Percentiles rank a stretch among this genome's conserved stretches.
Evolutionary conservation across 345 rosid species (phyloP).

Genomic region (Punica granatum): DNA sequence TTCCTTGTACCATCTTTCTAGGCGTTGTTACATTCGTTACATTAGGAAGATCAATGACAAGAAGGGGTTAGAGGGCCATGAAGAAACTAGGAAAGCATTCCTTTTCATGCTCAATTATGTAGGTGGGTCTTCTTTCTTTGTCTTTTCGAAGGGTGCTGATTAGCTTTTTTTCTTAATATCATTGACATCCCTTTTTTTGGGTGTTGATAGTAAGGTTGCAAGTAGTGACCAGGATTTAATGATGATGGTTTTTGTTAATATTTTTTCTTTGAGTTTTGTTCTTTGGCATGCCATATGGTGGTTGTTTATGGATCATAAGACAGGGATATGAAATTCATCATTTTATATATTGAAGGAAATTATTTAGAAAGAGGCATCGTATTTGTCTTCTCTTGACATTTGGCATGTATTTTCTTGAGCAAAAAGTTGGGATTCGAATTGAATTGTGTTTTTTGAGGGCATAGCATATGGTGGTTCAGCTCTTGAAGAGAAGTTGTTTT

Average conservation of each 20-base stretch:
- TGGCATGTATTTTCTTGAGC: neutral
- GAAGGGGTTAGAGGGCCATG: conserved; percentile 84
- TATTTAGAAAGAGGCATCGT: neutral
- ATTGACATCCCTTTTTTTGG: neutral
- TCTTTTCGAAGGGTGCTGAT: neutral
- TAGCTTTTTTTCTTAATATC: neutral
- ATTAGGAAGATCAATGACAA: conserved; percentile 84
- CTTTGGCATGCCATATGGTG: neutral
- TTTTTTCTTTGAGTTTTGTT: neutral
- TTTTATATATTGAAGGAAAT: neutral
- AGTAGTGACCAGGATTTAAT: neutral
- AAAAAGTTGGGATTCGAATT: too few relatives aligned
- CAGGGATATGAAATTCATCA: neutral
- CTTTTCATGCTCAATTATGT: conserved; percentile 84
- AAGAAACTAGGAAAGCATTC: conserved; percentile 87
- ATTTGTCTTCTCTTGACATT: neutral
- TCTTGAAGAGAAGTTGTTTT: neutral
- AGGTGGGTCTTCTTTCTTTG: conserved; percentile 38
- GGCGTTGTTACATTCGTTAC: conserved; percentile 95
- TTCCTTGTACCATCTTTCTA: conserved; percentile 22
- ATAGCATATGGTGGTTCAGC: neutral
- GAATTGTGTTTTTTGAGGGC: neutral
- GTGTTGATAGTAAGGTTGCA: neutral
- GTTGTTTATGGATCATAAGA: neutral
- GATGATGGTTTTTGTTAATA: neutral